Base-by-base conservation (phyloP, 225 moss, liverwort and hornwort species). In the Ulota crispa region DNA sequence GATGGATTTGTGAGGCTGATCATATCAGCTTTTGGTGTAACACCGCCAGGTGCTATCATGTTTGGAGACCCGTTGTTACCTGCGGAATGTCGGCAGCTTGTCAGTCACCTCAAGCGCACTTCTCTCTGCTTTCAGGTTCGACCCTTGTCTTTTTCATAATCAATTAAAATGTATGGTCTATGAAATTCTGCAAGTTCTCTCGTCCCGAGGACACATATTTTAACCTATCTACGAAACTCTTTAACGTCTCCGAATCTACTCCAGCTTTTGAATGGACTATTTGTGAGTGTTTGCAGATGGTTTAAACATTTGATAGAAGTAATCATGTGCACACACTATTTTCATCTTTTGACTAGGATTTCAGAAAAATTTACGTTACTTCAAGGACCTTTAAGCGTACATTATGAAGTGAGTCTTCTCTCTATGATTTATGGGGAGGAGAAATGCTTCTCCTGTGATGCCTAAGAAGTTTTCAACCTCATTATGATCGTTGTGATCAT, bases 61-160 rank as follows among this genome's bases (percentile, higher is more conserved):
- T 99, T 99, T 83, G 99, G 99, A 75, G 99, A 99, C 81, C 75
- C 82, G 12, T 87, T 99, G 74, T 68, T 99, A 70, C 99, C 96
- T 74, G 87, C 92, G 36, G 96, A 99, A 82, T 96, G 99, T 86
- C 91, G 63, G 76, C 92, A 99, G 89, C 91, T 99, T 72, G 55
- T 96, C 66, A 89, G 87, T 63, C 96, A 93, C 79, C 90, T 99
- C 72, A 93, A 93, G 83, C 81, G 78, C 75, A 99, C 99, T 47
- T 88, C 90, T 60, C 89, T 96, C 37, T 99, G 99, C 82, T 99
- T 99, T 78, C 99, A 99, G 99, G 99, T 99, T 81, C 6, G 39
- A 53, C 60, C 60, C 12, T 62, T 36, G 30, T 77, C 68, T 71
- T 55, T 74, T 62, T 70, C 61, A n/a, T 57, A 12, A 69, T 28